Evolutionary conservation across 1,284 basidiomycete species (phyloP).

Genomic region (Cerrena zonata): DNA sequence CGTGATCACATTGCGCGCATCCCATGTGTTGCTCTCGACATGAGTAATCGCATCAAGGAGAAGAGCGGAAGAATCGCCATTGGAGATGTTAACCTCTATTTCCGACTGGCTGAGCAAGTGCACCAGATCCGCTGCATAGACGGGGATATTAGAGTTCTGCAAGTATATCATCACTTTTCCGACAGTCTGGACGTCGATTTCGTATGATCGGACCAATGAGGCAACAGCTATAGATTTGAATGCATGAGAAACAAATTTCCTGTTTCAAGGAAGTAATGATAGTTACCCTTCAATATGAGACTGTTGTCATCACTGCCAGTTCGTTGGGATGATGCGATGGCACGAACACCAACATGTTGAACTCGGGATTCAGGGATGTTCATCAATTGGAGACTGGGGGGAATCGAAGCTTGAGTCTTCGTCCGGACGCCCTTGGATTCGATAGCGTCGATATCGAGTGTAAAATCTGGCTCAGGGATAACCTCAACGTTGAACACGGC

Average conservation of each 20-base stretch:
- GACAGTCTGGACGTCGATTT: not conserved
- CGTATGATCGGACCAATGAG: not conserved
- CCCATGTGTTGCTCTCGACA: not conserved
- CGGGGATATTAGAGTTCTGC: not conserved
- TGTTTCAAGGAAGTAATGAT: too few relatives aligned
- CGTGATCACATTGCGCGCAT: not conserved
- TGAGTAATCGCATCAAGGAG: not conserved
- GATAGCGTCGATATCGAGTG: slow-evolving; percentile 8
- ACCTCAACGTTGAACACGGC: slow-evolving; percentile 3
- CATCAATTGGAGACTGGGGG: not conserved
- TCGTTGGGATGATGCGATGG: not conserved
- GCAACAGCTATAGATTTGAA: not conserved
- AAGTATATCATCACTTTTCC: not conserved
- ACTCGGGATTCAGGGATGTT: not conserved
- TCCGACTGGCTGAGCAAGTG: not conserved
- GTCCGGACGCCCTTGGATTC: not conserved
- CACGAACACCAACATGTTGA: not conserved
- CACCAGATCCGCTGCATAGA: not conserved
- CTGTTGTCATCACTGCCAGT: not conserved
- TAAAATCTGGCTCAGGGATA: slow-evolving; percentile 6
- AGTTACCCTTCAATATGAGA: not conserved
- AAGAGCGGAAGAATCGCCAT: not conserved
- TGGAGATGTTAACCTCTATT: not conserved
- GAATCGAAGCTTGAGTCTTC: not conserved
- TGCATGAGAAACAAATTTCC: not conserved